Evolutionary conservation across 2,329 filamentous ascomycete genomes (phyloP), one percentile per base, ranked within the genome.

Genomic region (Penicillium sp.): DNA sequence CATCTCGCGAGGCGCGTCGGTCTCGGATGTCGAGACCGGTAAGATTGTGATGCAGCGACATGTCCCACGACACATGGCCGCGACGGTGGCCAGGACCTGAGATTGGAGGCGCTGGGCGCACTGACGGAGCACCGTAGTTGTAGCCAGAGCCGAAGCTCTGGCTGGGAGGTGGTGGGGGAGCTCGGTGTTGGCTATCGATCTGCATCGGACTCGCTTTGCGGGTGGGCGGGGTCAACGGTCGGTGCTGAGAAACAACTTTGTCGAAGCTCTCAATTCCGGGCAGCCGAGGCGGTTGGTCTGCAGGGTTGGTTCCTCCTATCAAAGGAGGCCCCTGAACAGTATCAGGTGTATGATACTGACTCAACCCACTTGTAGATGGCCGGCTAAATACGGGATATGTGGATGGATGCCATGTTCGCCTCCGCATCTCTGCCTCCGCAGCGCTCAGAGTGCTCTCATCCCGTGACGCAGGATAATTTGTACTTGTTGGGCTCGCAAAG

Each of bases 231-330:
- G 90, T 86, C 13, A 82, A 75, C 0, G 87, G 84, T 22, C 84
- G 85, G 60, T 85, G 84, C 28, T 87, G 89, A 26, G 71, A 72
- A 26, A 77, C 67, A n/a, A 91, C 81, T 58, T 91, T 88, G 71
- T 94, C 92, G 69, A 97, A 97, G 16, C 92, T 96, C 74, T 96
- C 92, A 66, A 97, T 97, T 14, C 93, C 93, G 0, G 93, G 93
- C 14, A 97, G 83, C 42, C 92, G 87, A 14, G 92, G 78, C 6
- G 83, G 85, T 68, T 89, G 87, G 75, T 81, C 42, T 76, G 79
- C 35, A 81, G 77, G 66, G 75, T 85, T 72, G 76, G 85, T 74
- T 71, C 83, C 52, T 16, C 38, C 72, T 60, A 84, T 71, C 79
- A 85, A 77, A 71, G 85, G 70, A 73, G 86, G 73, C 78, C 85